These are phyloP conservation scores for Erucastrum elatum DNA, from an alignment of 345 rosid genomes.

Conservation along the genomic window DNA sequence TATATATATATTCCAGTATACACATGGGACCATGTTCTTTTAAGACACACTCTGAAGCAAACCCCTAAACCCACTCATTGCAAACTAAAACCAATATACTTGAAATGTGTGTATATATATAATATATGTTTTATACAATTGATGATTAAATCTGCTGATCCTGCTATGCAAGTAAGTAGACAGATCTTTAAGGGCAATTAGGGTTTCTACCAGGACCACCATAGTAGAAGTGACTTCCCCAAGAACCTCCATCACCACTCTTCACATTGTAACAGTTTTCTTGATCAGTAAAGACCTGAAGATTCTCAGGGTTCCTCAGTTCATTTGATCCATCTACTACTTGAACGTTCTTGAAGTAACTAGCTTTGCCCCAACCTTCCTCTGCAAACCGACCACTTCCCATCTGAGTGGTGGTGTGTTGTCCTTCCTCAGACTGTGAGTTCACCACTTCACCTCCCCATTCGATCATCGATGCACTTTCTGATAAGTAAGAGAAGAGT, in stretches of 20 bases:
- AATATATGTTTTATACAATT: constrained; percentile 39
- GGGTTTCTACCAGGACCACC: constrained; percentile 75
- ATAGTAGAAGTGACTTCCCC: constrained; percentile 71
- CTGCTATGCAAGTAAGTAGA: constrained; percentile 19
- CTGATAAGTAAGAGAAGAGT: constrained; percentile 63
- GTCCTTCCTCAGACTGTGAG: constrained; percentile 55
- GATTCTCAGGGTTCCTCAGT: constrained; percentile 55
- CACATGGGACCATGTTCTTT: constrained; percentile 42
- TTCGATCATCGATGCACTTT: constrained; percentile 71
- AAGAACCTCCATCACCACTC: constrained; percentile 53
- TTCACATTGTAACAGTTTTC: constrained; percentile 66
- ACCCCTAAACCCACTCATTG: constrained; percentile 24
- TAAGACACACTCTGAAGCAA: constrained; percentile 24
- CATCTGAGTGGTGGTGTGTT: constrained; percentile 70
- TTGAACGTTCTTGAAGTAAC: constrained; percentile 69
- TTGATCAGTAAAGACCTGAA: constrained; percentile 61
- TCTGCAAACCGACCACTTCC: constrained; percentile 70
- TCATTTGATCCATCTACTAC: constrained; percentile 62
- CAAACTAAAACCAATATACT: constrained; percentile 24
- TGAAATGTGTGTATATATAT: constrained; percentile 30
- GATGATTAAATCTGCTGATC: constrained; percentile 14
- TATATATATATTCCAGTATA: constrained; percentile 28
- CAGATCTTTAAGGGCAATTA: constrained; percentile 52
- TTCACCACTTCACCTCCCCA: constrained; percentile 85
- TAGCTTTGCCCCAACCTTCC: constrained; percentile 63